These are phyloP conservation scores for Gossypium thurberi DNA, from an alignment of 345 rosid genomes.

Conservation along the genomic window DNA sequence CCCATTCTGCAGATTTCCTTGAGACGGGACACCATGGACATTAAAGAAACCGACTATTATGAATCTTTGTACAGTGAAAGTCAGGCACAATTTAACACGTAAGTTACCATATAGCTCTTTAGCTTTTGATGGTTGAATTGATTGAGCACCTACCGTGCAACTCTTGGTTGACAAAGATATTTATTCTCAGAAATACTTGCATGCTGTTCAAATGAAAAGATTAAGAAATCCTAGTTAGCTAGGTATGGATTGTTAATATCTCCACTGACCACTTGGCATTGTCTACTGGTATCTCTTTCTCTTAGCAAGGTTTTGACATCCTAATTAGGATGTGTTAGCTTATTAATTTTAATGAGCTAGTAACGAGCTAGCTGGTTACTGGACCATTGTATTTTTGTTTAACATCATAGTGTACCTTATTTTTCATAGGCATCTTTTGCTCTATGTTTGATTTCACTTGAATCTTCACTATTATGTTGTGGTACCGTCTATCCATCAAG, in stretches of 20 bases:
- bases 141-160: neutral
- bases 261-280: neutral
- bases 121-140: constrained; percentile 9
- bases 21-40: constrained; percentile 79
- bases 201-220: neutral
- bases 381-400: neutral
- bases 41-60: constrained; percentile 81
- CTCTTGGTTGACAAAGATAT: neutral
- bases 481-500: neutral
- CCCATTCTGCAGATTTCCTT: constrained; percentile 48
- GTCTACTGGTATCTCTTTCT: neutral
- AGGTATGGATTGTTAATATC: neutral
- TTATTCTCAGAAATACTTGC: neutral
- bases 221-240: neutral
- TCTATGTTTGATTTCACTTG: constrained; percentile 1
- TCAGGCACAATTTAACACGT: constrained; percentile 90
- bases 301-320: neutral
- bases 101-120: constrained; percentile 19
- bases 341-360: neutral
- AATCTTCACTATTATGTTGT: neutral
- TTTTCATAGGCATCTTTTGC: neutral
- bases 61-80: constrained; percentile 78
- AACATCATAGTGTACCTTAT: neutral
- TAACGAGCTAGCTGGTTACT: neutral
- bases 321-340: neutral